Evolutionary conservation across 2,329 filamentous ascomycete species (phyloP).

Genomic region (Penicillium sp.): DNA sequence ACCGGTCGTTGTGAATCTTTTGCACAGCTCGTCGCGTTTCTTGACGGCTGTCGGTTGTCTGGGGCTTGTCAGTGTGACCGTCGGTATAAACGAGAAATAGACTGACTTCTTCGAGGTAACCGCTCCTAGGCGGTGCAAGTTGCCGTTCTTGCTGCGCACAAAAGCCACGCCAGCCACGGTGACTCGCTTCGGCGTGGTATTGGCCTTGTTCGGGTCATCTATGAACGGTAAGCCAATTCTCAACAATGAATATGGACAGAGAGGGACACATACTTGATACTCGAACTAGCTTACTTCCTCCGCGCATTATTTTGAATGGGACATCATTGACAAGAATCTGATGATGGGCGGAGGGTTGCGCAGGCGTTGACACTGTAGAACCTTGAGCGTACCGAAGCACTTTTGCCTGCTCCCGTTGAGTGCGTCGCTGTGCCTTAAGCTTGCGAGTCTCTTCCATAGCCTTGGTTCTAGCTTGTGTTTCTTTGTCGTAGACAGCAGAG

Average conservation of each 20-base stretch:
- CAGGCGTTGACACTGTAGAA: slow-evolving; percentile 25
- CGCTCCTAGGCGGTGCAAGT: slow-evolving; percentile 74
- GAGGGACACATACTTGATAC: slow-evolving; percentile 57
- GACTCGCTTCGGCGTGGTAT: slow-evolving; percentile 71
- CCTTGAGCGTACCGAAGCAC: slow-evolving; percentile 40
- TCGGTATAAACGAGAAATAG: slow-evolving; percentile 40
- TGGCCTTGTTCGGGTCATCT: slow-evolving; percentile 60
- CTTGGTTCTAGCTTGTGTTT: slow-evolving; percentile 64
- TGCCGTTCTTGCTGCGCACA: slow-evolving; percentile 81
- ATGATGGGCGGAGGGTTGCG: slow-evolving; percentile 47
- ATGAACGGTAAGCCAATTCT: slow-evolving; percentile 47
- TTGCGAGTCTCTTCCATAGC: slow-evolving; percentile 68
- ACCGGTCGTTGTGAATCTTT: slow-evolving; percentile 58
- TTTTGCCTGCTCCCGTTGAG: slow-evolving; percentile 51
- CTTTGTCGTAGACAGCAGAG: slow-evolving; percentile 71
- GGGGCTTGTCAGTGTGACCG: slow-evolving; percentile 17
- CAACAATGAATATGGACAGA: not conserved
- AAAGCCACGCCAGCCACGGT: slow-evolving; percentile 76
- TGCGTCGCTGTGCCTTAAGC: slow-evolving; percentile 52
- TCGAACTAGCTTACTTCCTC: slow-evolving; percentile 79
- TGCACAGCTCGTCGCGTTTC: slow-evolving; percentile 73
- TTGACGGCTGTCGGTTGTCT: slow-evolving; percentile 52
- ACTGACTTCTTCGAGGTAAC: slow-evolving; percentile 70
- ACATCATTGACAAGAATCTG: slow-evolving; percentile 70
- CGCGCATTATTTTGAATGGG: slow-evolving; percentile 68